Evolutionary conservation across 192 early-diverging fungal species (phyloP), one percentile per base, ranked within the genome.

Genomic region (Entomortierella lignicola): DNA sequence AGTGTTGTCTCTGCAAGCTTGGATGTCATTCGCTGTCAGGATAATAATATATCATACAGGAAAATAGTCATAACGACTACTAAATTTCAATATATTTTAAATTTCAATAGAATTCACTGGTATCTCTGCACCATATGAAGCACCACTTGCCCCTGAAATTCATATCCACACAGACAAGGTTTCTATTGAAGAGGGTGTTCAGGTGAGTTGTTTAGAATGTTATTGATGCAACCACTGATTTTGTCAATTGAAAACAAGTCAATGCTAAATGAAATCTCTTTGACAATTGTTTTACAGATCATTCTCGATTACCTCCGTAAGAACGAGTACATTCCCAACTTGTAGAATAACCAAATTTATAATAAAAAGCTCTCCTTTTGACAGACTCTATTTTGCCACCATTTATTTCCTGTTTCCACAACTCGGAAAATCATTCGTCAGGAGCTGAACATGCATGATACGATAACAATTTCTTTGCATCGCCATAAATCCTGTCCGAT

Each of bases 91-190:
- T n/a, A n/a, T n/a, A n/a, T n/a, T n/a, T n/a, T n/a, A n/a, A n/a
- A n/a, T n/a, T n/a, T n/a, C 3, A 34, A 7, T 62, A 83, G 94
- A 95, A 75, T 98, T 97, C 77, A 97, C 96, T n/a, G 96, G 95
- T 30, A 94, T 97, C 83, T 91, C 92, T 70, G 92, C 94, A 26
- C 94, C 95, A 18, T 97, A 98, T 68, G 96, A 98, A 83, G 92
- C 89, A 11, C 96, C 96, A 6, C 72, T 84, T 56, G 82, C 79
- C 13, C 91, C 96, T 8, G 96, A 98, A 82, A 84, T 98, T 30
- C 94, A 96, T 72, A 87, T 98, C 71, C 85, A 86, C 60, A 96
- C 93, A 12, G 89, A 96, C 66, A 66, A 90, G 85, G 74, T 85
- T 31, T 80, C 89, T 15, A 90, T 98, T 23, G 89, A 92, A 64